These are phyloP conservation scores for Harrya chromipes DNA, from an alignment of 768 basidiomycete genomes.

Conservation along the genomic window DNA sequence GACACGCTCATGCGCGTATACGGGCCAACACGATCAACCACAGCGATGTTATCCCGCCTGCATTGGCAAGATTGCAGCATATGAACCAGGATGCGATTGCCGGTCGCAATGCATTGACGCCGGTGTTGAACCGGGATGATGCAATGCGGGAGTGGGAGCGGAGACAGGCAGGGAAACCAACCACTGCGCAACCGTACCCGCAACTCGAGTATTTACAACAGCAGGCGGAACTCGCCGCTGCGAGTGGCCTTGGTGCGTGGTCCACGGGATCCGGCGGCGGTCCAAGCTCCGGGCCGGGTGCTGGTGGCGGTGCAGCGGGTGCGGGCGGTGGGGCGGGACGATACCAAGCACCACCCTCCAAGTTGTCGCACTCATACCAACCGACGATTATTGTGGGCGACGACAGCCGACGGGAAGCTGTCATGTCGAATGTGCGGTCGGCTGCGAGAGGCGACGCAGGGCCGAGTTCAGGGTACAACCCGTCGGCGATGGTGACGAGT, in stretches of 20 bases:
- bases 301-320: conserved; percentile 24
- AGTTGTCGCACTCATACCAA: conserved; percentile 36
- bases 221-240: conserved; percentile 80
- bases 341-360: conserved; percentile 44
- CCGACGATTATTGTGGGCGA: conserved; percentile 64
- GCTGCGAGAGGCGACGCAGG: conserved; percentile 53
- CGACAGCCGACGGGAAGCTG: conserved; percentile 72
- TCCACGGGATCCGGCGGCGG: conserved; percentile 27
- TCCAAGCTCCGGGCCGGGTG: conserved; percentile 20
- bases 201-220: conserved; percentile 91
- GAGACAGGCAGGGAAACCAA: conserved; percentile 70
- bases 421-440: conserved; percentile 74
- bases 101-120: conserved; percentile 78
- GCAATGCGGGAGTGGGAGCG: conserved; percentile 96
- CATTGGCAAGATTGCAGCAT: conserved; percentile 83
- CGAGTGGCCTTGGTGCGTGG: conserved; percentile 62
- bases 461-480: conserved; percentile 40
- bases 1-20: conserved; percentile 48
- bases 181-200: conserved; percentile 76
- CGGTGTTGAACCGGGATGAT: conserved; percentile 93
- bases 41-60: conserved; percentile 88
- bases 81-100: conserved; percentile 83
- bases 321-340: conserved; percentile 28
- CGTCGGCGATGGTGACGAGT: conserved; percentile 58
- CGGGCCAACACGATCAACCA: conserved; percentile 92